Evolutionary conservation across 2,329 filamentous ascomycete species (phyloP).

Genomic region (Stemphylium beticola): DNA sequence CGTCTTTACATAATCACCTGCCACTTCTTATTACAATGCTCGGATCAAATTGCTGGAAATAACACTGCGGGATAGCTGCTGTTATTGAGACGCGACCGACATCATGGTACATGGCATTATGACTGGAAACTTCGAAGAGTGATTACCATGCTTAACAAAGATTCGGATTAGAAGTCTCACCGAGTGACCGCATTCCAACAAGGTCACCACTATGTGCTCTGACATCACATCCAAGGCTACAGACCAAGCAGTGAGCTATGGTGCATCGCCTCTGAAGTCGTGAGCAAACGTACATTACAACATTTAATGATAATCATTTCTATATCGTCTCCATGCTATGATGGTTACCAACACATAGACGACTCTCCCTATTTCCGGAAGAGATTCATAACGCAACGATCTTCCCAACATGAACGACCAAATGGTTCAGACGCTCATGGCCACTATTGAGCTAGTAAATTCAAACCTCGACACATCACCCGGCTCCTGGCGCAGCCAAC

Average conservation of each 20-base stretch:
- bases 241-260: background rate
- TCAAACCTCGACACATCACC: slow-evolving; percentile 42
- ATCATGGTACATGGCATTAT: background rate
- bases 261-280: background rate
- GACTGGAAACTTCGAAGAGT: background rate
- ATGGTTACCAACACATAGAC: background rate
- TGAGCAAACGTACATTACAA: background rate
- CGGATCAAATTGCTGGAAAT: too few relatives aligned
- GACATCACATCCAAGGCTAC: background rate
- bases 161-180: background rate
- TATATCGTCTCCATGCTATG: background rate
- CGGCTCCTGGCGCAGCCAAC: slow-evolving; percentile 37
- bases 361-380: background rate
- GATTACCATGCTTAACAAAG: too few relatives aligned
- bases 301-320: background rate
- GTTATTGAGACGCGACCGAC: background rate
- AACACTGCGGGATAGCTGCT: background rate
- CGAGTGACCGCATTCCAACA: background rate
- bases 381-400: background rate
- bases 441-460: slow-evolving; percentile 42
- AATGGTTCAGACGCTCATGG: slow-evolving; percentile 20
- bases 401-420: slow-evolving; percentile 23
- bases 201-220: background rate
- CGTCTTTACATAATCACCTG: too few relatives aligned
- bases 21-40: too few relatives aligned